Base-by-base conservation (phyloP, 2,329 filamentous ascomycete species). In the Elsinoe perseae region DNA sequence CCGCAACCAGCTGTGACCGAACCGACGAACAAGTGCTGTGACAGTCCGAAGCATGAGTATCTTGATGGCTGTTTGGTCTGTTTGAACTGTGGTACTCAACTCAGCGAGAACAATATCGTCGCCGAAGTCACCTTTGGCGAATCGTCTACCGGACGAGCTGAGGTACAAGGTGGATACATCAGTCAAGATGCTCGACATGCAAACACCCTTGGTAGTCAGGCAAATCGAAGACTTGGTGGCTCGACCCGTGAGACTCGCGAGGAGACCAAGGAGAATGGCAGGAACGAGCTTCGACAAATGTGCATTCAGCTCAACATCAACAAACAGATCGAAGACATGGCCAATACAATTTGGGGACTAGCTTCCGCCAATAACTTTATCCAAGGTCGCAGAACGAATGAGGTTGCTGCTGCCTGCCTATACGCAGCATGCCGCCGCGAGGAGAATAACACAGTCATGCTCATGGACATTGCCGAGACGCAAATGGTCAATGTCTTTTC, bases 391-490 rank as follows among this genome's bases (percentile, higher is more conserved):
- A 86, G 86, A 16, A 86, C 90, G 50, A 83, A 86, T 60, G 89
- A 87, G 54, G 91, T 97, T 8, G 87, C 88, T 25, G 89, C 89
- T n/a, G 87, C 95, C 25, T 92, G 88, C 67, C 78, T 98, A 27
- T 98, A 97, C 64, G 86, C 89, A 56, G 89, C 89, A 12, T 95
- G 89, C 66, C 84, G 93, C 59, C 82, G 86, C 55, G 83, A 88
- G 60, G 81, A 82, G 42, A 84, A 85, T 21, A 95, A 93, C 67
- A 87, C 85, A 40, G 79, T 93, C 62, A 91, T 98, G 86, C 79
- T 98, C 42, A 97, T 98, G 69, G 93, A 98, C 68, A 83, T 98
- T 67, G 89, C 93, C 10, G 93, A 98, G 68, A 79, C 92, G 40
- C 73, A 85, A n/a, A 63, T 79, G 74, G 82, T 93, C 67, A 95